A percentile compares a stretch with the other conserved stretches of the same genome.
phyloP scores from a whole-genome alignment of 2,329 filamentous ascomycete species.

The Bipolaris oryzae region DNA sequence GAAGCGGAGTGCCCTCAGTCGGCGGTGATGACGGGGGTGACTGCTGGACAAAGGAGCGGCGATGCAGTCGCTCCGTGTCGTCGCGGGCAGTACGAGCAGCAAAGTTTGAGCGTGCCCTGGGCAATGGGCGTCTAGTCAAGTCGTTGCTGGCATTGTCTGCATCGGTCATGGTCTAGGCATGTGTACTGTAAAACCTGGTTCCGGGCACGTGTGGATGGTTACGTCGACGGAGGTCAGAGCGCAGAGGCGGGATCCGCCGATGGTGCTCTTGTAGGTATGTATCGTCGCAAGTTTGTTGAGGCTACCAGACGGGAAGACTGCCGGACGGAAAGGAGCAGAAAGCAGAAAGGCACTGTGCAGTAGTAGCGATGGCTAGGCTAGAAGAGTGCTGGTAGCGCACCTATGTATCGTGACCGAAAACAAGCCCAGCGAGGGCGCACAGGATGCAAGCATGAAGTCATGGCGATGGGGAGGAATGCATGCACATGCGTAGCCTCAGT shows the following conservation, averaged over 20 bases:
- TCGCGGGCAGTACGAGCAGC: slow-evolving; percentile 54
- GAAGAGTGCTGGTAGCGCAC: slow-evolving; percentile 3
- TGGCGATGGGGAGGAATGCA: slow-evolving; percentile 5
- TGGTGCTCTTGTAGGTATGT: not conserved
- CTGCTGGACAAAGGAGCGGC: slow-evolving; percentile 44
- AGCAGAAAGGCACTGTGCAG: not conserved
- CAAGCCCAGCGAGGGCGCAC: not conserved
- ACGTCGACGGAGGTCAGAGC: slow-evolving; percentile 12
- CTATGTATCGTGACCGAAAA: not conserved
- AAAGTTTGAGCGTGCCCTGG: slow-evolving; percentile 51
- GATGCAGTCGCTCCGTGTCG: slow-evolving; percentile 52
- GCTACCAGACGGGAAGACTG: not conserved
- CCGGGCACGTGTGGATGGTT: slow-evolving; percentile 21
- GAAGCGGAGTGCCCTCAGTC: slow-evolving; percentile 43
- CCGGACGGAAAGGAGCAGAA: not conserved
- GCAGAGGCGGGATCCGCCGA: slow-evolving; percentile 11
- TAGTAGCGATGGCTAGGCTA: slow-evolving; percentile 4
- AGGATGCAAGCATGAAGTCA: not conserved
- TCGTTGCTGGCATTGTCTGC: slow-evolving; percentile 19
- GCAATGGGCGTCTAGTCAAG: slow-evolving; percentile 37
- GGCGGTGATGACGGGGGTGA: slow-evolving; percentile 32
- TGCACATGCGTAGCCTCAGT: slow-evolving; percentile 16
- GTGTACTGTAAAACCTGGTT: slow-evolving; percentile 19
- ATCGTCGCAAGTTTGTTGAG: not conserved
- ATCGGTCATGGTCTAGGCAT: slow-evolving; percentile 35